phyloP scores from a whole-genome alignment of 1,284 basidiomycete genomes.

The Ganoderma lucidum region DNA sequence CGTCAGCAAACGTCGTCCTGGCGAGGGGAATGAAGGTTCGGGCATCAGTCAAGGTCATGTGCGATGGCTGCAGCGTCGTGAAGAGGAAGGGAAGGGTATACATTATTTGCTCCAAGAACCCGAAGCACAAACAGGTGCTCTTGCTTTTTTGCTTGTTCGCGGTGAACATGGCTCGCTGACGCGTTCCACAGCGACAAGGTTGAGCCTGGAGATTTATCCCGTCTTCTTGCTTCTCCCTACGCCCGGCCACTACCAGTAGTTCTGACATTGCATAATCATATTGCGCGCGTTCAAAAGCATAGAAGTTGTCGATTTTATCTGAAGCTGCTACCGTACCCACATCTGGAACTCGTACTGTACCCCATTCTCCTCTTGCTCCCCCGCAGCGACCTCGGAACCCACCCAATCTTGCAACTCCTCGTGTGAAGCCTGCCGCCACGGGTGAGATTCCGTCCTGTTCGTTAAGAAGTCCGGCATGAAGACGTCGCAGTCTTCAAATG shows the following conservation, averaged over 20 bases:
- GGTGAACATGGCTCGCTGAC: conserved; percentile 28
- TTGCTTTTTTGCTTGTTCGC: conserved; percentile 2
- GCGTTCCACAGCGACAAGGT: conserved; percentile 65
- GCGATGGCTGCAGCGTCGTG: conserved; percentile 89
- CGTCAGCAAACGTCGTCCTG: conserved; percentile 44
- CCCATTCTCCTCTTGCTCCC: conserved; percentile 82
- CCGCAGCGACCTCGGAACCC: conserved; percentile 80
- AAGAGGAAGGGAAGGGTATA: conserved; percentile 92
- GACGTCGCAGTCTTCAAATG: conserved; percentile 85
- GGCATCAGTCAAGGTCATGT: conserved; percentile 92
- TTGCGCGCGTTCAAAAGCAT: neutral
- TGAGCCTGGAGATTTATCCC: conserved; percentile 34
- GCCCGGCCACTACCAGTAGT: neutral
- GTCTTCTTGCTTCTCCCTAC: neutral
- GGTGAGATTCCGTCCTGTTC: conserved; percentile 20
- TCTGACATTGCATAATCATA: neutral
- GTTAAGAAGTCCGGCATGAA: conserved; percentile 80
- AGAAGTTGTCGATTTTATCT: conserved; percentile 1
- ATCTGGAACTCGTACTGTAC: conserved; percentile 91
- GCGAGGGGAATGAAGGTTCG: conserved; percentile 95
- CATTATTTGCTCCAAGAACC: conserved; percentile 93
- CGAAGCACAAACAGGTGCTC: conserved; percentile 97
- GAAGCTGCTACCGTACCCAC: conserved; percentile 67
- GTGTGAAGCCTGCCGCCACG: conserved; percentile 70
- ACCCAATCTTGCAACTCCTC: conserved; percentile 77